Conservation (phyloP, 768 basidiomycete genomes). For the Phallus indusiatus region DNA sequence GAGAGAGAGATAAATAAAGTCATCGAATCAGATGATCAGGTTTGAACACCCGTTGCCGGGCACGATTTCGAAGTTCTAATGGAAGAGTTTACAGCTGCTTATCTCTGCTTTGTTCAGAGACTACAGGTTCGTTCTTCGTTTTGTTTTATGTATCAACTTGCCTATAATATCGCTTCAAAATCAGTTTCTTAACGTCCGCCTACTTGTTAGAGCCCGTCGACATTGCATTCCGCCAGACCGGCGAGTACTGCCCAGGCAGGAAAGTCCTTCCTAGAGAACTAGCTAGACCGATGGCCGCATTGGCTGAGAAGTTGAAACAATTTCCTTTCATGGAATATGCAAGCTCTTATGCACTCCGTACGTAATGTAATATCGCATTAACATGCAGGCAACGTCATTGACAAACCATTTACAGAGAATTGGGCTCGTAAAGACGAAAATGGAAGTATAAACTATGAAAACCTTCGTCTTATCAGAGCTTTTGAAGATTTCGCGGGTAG, state of each 20-base stretch:
- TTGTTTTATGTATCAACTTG: background rate
- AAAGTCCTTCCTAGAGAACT: constrained; percentile 19
- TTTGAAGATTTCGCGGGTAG: constrained; percentile 21
- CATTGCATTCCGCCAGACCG: constrained; percentile 17
- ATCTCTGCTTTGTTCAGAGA: constrained; percentile 22
- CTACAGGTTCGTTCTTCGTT: constrained; percentile 10
- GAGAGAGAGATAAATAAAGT: constrained; percentile 17
- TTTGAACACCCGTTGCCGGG: background rate
- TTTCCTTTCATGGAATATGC: constrained; percentile 27
- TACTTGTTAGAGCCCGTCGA: constrained; percentile 26
- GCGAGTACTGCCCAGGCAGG: constrained; percentile 20
- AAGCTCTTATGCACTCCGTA: constrained; percentile 21
- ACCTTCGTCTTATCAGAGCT: constrained; percentile 26
- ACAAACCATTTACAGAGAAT: constrained; percentile 11
- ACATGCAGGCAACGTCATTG: background rate
- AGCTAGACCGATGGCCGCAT: constrained; percentile 20
- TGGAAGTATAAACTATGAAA: constrained; percentile 20
- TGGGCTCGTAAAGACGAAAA: constrained; percentile 17
- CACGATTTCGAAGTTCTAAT: background rate
- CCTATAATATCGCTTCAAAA: background rate
- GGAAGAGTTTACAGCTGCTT: constrained; percentile 5
- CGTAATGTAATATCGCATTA: background rate
- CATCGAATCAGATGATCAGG: constrained; percentile 5
- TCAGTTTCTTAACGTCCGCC: constrained; percentile 21
- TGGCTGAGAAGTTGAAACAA: constrained; percentile 20